A percentile compares a stretch with the other conserved stretches of the same genome.
Conservation (phyloP, 2,329 filamentous ascomycete genomes). For the Aspergillus oerlinghausenensis region DNA sequence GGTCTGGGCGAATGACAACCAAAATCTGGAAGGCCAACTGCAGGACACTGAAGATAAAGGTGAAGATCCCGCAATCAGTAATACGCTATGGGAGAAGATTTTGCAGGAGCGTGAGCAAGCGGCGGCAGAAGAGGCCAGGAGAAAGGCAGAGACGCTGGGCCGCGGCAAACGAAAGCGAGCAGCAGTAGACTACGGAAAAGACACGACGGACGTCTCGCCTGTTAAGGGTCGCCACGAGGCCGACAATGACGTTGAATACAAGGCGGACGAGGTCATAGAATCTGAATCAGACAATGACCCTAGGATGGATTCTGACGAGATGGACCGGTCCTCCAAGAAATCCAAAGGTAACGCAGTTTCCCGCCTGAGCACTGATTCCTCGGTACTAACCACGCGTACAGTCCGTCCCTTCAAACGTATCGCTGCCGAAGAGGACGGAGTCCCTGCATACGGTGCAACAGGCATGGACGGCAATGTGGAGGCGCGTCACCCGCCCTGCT, state of each 20-base stretch:
- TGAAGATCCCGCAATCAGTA: constrained; percentile 51
- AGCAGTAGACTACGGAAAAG: constrained; percentile 38
- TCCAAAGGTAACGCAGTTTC: constrained; percentile 16
- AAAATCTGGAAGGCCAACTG: constrained; percentile 60
- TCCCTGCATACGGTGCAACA: not conserved
- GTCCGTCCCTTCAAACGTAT: constrained; percentile 39
- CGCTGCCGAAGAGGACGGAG: constrained; percentile 11
- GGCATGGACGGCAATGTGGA: constrained; percentile 18
- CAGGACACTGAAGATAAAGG: constrained; percentile 44
- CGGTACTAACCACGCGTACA: constrained; percentile 14
- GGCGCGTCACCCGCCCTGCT: constrained; percentile 36
- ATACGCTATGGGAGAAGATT: constrained; percentile 84
- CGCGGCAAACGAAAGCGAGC: constrained; percentile 72
- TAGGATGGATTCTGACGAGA: constrained; percentile 17
- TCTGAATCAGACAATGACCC: constrained; percentile 20
- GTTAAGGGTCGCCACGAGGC: constrained; percentile 16
- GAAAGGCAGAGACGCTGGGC: constrained; percentile 70
- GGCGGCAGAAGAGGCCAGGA: constrained; percentile 67
- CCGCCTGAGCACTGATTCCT: not conserved
- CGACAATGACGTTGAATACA: constrained; percentile 32
- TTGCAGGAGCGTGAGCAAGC: constrained; percentile 75
- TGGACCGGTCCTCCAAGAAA: constrained; percentile 20
- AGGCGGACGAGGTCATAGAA: constrained; percentile 24
- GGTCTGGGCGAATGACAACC: constrained; percentile 84
- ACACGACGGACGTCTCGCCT: constrained; percentile 14